Evolutionary conservation across 148 eudicot genomes (phyloP), one percentile per base, ranked within the genome.

Genomic region (Limonium bicolor): DNA sequence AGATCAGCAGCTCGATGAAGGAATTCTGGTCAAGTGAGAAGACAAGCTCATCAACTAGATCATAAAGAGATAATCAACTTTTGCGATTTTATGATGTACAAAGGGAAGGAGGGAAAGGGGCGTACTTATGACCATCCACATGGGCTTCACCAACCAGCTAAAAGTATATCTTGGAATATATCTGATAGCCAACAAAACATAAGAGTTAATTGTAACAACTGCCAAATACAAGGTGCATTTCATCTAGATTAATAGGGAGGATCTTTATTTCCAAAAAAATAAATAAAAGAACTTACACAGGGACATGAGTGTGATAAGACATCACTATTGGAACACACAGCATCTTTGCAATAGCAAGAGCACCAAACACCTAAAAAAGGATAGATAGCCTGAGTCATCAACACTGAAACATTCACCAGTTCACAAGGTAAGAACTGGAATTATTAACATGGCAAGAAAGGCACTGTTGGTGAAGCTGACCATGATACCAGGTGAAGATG

Each of bases 291-390:
- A 63, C 86, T 67, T 75, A 90, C 97, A 90, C 93, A 54, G 97
- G 97, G 43, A 90, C 87, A 53, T 90, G 97, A 4, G 97, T 90
- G 58, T 90, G 93, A 65, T 84, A 90, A 25, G 97, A 90, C 97
- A 90, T 90, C 65, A 90, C 95, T 46, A 84, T 64, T 8, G 95
- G 97, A 46, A 84, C 93, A 46, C 54, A 74, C 42, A 90, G 50
- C 54, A 90, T 62, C 71, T 90, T 80, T 27, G 95, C 97, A 48
- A 90, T 90, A 61, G 69, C 54, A 24, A 84, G 95, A 20, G 95
- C 95, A 21, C 97, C 93, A 50, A 90, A 90, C 19, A 90, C 97
- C 95, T 90, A 50, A 18, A 70, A 30, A 32, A 27, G 11, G 15
- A 7, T 4, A 40, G 11, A 40, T 40, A 8, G 23, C 4, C 10